Percentiles rank a stretch among this genome's conserved stretches.
These are phyloP conservation scores for Fulvia fulva DNA, from an alignment of 2,329 filamentous ascomycete genomes.

Conservation along the genomic window DNA sequence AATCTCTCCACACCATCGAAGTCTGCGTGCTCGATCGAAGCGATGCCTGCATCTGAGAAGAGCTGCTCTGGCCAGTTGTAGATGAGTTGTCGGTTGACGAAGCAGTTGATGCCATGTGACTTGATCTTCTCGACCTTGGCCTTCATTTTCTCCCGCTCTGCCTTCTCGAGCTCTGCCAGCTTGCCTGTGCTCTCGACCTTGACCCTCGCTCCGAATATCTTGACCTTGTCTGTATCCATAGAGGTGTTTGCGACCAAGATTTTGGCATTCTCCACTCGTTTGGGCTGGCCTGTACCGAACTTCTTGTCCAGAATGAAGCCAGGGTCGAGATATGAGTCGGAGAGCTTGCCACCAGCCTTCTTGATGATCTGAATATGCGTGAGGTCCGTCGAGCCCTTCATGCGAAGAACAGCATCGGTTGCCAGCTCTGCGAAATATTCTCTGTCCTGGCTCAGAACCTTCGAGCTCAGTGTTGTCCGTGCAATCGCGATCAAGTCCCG, in stretches of 20 bases:
- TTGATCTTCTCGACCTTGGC: slow-evolving; percentile 99
- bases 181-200: slow-evolving; percentile 96
- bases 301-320: slow-evolving; percentile 99
- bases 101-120: slow-evolving; percentile 98
- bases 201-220: slow-evolving; percentile 95
- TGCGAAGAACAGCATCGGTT: slow-evolving; percentile 82
- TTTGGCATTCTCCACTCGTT: slow-evolving; percentile 95
- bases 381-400: slow-evolving; percentile 86
- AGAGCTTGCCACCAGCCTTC: slow-evolving; percentile 96
- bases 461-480: slow-evolving; percentile 92
- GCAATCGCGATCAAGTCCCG: slow-evolving; percentile 88
- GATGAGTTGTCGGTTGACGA: slow-evolving; percentile 98
- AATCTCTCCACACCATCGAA: slow-evolving; percentile 96
- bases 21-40: slow-evolving; percentile 98
- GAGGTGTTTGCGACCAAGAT: slow-evolving; percentile 96
- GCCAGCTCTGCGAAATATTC: slow-evolving; percentile 88
- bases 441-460: slow-evolving; percentile 90
- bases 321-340: slow-evolving; percentile 94
- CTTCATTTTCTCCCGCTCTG: slow-evolving; percentile 99
- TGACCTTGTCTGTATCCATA: slow-evolving; percentile 99
- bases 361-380: slow-evolving; percentile 99
- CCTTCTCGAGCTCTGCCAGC: slow-evolving; percentile 96
- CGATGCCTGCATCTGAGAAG: slow-evolving; percentile 94
- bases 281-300: slow-evolving; percentile 97
- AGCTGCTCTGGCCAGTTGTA: slow-evolving; percentile 99